Conservation (phyloP, 257 asterid species). For the Primulina eburnea region DNA sequence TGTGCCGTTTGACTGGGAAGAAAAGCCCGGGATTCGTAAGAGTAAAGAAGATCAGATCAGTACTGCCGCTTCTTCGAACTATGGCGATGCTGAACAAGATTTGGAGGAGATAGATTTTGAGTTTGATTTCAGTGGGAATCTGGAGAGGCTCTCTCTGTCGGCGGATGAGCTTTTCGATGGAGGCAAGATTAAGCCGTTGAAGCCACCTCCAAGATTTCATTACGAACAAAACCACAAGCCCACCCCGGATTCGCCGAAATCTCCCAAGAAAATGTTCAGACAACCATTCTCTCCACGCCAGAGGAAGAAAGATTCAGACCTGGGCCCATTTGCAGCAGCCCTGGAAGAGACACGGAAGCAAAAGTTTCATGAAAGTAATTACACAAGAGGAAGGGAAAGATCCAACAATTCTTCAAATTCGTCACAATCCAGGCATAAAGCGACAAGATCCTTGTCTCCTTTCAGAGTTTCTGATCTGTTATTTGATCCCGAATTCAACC, state of each 20-base stretch:
- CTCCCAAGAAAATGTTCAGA: constrained; percentile 43
- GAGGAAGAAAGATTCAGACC: constrained; percentile 25
- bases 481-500: neutral
- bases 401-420: neutral
- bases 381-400: constrained; percentile 45
- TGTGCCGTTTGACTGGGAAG: constrained; percentile 72
- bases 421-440: constrained; percentile 29
- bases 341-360: constrained; percentile 41
- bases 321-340: constrained; percentile 75
- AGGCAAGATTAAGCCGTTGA: constrained; percentile 81
- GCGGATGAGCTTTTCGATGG: constrained; percentile 91
- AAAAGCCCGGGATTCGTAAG: constrained; percentile 62
- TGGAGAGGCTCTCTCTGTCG: constrained; percentile 45
- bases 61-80: constrained; percentile 1
- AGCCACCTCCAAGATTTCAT: constrained; percentile 60
- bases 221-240: constrained; percentile 17
- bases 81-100: constrained; percentile 35
- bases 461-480: constrained; percentile 64
- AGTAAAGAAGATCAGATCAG: neutral
- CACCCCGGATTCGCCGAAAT: constrained; percentile 32
- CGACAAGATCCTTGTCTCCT: constrained; percentile 70
- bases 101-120: constrained; percentile 55
- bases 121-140: constrained; percentile 73
- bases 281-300: constrained; percentile 53
- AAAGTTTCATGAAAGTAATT: neutral